phyloP scores from a whole-genome alignment of 148 eudicot genomes.

The Rheum nobile region DNA sequence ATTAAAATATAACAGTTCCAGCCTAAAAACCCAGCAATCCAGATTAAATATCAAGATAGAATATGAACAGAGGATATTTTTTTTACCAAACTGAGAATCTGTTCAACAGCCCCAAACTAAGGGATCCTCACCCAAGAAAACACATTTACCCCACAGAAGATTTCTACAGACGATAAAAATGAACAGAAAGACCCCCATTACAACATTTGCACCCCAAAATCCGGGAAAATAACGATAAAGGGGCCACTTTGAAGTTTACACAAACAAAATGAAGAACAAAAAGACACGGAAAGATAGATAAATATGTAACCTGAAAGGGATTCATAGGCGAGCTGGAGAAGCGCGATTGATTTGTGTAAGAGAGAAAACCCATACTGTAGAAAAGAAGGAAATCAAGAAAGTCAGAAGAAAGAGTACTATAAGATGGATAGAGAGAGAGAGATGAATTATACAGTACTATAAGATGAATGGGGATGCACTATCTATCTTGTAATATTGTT shows the following conservation, averaged over 20 bases:
- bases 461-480: conserved; percentile 6
- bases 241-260: background rate
- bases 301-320: background rate
- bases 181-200: background rate
- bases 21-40: background rate
- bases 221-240: background rate
- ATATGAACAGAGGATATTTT: background rate
- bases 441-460: background rate
- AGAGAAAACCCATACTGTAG: background rate
- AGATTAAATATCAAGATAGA: background rate
- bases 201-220: background rate
- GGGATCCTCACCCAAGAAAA: too few species aligned
- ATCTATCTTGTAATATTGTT: background rate
- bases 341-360: background rate
- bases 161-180: background rate
- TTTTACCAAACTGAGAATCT: too few species aligned
- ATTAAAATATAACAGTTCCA: background rate
- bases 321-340: background rate
- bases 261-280: background rate
- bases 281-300: background rate
- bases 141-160: background rate
- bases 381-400: background rate
- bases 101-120: too few species aligned
- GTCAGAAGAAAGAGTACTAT: background rate
- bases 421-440: background rate